Percentiles rank a stretch among this genome's conserved stretches.
These are phyloP conservation scores for Fusarium tupiense DNA, from an alignment of 2,329 filamentous ascomycete species.

Conservation along the genomic window DNA sequence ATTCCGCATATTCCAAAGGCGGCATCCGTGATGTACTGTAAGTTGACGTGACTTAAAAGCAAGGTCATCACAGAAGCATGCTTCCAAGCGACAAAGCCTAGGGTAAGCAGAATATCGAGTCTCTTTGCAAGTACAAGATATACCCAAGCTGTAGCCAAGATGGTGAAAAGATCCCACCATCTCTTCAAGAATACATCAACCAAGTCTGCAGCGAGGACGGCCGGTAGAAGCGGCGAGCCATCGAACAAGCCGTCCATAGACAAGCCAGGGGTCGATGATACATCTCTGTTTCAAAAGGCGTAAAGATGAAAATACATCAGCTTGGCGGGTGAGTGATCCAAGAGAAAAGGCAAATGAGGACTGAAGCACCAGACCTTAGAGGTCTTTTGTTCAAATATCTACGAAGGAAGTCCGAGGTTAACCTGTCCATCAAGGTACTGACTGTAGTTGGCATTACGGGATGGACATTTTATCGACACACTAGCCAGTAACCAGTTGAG, in stretches of 20 bases:
- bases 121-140: constrained; percentile 35
- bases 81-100: constrained; percentile 39
- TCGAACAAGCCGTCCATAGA: constrained; percentile 44
- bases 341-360: constrained; percentile 4
- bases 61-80: constrained; percentile 1
- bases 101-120: constrained; percentile 40
- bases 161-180: not conserved
- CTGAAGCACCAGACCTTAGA: not conserved
- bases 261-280: constrained; percentile 1
- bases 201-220: constrained; percentile 34
- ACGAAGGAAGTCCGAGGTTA: not conserved
- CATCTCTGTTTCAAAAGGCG: constrained; percentile 17
- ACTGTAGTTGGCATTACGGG: not conserved
- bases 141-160: not conserved
- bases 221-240: constrained; percentile 36
- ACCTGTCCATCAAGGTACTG: constrained; percentile 47
- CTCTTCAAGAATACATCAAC: constrained; percentile 18
- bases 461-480: not conserved
- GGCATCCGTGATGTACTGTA: constrained; percentile 1
- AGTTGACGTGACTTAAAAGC: not conserved
- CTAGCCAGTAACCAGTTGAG: not conserved
- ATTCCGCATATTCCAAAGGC: not conserved
- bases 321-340: not conserved
- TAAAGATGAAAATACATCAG: not conserved
- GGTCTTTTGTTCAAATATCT: not conserved